Percentiles rank a stretch among this genome's conserved stretches.
phyloP scores from a whole-genome alignment of 108 stramenopile genomes.

The Fistulifera pelliculosa region DNA sequence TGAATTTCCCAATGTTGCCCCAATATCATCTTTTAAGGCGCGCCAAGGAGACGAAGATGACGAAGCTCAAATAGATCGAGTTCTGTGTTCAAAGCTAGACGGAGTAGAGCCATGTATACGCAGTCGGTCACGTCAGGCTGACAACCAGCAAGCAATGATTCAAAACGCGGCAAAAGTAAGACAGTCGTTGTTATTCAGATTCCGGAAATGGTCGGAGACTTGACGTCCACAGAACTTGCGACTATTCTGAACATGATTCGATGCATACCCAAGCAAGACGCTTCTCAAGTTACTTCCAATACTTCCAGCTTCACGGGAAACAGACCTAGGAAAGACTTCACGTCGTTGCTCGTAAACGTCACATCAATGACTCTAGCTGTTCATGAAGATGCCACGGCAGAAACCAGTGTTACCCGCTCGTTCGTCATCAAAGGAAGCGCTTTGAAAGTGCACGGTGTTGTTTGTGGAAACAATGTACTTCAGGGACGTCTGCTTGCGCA shows the following conservation, averaged over 20 bases:
- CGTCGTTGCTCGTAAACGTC: background rate
- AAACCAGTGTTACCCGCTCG: no score
- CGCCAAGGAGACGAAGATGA: slow-evolving; percentile 67
- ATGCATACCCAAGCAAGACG: no score
- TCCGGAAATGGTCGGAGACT: slow-evolving; percentile 45
- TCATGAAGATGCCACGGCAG: no score
- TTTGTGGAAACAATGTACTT: no score
- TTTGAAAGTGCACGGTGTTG: no score
- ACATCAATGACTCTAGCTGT: background rate
- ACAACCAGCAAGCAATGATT: slow-evolving; percentile 56
- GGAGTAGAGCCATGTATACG: slow-evolving; percentile 16
- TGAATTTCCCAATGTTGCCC: slow-evolving; percentile 48
- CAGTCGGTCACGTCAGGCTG: slow-evolving; percentile 31
- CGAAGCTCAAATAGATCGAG: slow-evolving; percentile 27
- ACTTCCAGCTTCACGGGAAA: background rate
- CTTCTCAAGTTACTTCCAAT: no score
- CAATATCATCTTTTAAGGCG: slow-evolving; percentile 67
- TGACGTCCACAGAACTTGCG: slow-evolving; percentile 35
- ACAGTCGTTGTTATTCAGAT: slow-evolving; percentile 28
- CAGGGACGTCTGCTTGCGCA: no score
- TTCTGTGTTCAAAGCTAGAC: slow-evolving; percentile 8
- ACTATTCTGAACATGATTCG: slow-evolving; percentile 15
- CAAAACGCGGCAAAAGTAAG: slow-evolving; percentile 40
- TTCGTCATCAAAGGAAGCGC: no score
- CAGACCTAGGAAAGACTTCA: background rate